Base-by-base conservation (phyloP, 2,329 filamentous ascomycete species). In the Aureobasidium sp. region DNA sequence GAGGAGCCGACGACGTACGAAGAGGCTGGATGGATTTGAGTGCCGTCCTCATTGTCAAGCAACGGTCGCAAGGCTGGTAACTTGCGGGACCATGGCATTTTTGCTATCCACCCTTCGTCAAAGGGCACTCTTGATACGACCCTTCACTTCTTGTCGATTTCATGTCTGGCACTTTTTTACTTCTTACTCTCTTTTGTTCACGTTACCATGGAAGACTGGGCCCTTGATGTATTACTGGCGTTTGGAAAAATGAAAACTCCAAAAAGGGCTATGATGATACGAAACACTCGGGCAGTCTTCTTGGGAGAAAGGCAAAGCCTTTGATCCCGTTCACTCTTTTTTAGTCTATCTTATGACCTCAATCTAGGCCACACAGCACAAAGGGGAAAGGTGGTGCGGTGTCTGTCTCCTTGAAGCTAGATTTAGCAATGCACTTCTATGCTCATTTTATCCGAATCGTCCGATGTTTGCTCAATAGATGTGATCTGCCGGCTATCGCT, bases 1-100 rank as follows among this genome's bases (percentile, higher is more conserved):
- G 63, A 67, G 22, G 62, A 61, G 44, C 52, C 57, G 11, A 49
- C 51, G 14, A 45, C 54, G 29, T 57, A 55, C 42, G 52, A 57
- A 25, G 52, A 55, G 34, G 52, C 54, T 34, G 54, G 55, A 55
- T 62, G 59, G 58, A 60, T 64, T 55, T 65, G 55, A 56, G 17
- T 56, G 52, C 27, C 27, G 21, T 30, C 34, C 17, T 17, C 41
- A 38, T 27, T 37, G 27, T 30, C 48, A 48, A 40, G 42, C 32
- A 53, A 55, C 55, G 55, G 54, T 45, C 44, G 51, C 53, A 57
- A 54, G 56, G 32, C 54, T 54, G 56, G 54, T 44, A 52, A 40
- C 30, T 54, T 52, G 35, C 29, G 49, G 39, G 51, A 52, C 47
- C 35, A 41, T 38, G 29, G 27, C 48, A 51, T 51, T 4, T 17